Conservation (phyloP, 257 asterid genomes). For the Penstemon newberryi region DNA sequence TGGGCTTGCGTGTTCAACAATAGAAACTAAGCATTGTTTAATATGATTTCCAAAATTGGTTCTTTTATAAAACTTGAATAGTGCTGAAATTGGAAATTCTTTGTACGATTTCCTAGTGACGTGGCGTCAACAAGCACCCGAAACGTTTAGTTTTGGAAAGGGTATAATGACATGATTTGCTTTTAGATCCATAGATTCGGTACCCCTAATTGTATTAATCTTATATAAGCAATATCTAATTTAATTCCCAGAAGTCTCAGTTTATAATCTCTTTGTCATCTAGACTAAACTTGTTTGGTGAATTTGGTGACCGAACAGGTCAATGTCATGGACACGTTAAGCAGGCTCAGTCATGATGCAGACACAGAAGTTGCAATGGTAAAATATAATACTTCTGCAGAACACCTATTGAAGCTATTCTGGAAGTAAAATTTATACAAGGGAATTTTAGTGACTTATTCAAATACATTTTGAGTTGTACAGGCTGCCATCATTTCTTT, state of each 20-base stretch:
- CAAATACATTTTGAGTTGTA: slow-evolving; percentile 21
- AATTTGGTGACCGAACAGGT: slow-evolving; percentile 56
- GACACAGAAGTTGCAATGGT: slow-evolving; percentile 99
- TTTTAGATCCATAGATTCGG: background rate
- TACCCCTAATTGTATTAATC: background rate
- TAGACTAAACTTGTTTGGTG: slow-evolving; percentile 5
- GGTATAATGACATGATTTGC: background rate
- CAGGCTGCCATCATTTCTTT: slow-evolving; percentile 88
- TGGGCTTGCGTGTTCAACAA: slow-evolving; percentile 14
- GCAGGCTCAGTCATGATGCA: slow-evolving; percentile 98
- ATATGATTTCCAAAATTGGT: background rate
- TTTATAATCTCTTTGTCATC: too few species aligned
- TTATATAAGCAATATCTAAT: background rate
- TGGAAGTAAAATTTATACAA: background rate
- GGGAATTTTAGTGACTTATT: background rate
- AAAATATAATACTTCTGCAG: slow-evolving; percentile 16
- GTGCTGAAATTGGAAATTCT: slow-evolving; percentile 11
- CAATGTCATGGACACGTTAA: slow-evolving; percentile 97
- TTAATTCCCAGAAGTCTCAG: too few species aligned
- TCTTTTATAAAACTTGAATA: background rate
- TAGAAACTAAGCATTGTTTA: background rate
- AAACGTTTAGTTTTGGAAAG: background rate
- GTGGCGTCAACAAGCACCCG: background rate
- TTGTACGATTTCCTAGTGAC: too few species aligned
- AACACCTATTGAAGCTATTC: background rate